phyloP scores from a whole-genome alignment of 2,329 filamentous ascomycete species.

The Balansia obtecta region DNA sequence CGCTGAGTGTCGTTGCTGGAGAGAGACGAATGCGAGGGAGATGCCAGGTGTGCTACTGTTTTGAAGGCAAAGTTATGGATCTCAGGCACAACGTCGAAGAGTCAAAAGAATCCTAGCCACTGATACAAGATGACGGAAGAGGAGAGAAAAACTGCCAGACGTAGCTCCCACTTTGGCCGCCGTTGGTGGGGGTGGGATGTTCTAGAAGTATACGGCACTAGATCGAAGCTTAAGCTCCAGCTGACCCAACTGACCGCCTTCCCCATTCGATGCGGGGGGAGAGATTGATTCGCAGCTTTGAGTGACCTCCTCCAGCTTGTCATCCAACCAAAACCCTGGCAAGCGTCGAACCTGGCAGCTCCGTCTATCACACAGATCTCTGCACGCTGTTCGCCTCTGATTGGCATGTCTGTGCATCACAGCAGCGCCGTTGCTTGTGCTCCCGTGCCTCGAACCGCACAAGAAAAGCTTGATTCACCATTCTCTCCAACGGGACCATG shows the following conservation, averaged over 20 bases:
- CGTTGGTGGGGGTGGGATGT: conserved; percentile 25
- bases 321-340: neutral
- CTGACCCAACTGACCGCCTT: conserved; percentile 23
- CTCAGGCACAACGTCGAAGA: neutral
- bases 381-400: neutral
- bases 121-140: neutral
- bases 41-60: neutral
- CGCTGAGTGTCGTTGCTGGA: neutral
- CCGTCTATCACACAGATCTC: neutral
- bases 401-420: neutral
- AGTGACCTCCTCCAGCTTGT: neutral
- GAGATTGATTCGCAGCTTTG: neutral
- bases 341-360: neutral
- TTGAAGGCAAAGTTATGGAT: neutral
- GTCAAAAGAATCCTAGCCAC: neutral
- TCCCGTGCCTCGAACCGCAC: neutral
- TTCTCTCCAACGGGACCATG: conserved; percentile 26
- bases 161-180: neutral
- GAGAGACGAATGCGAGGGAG: neutral
- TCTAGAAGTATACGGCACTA: conserved; percentile 22
- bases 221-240: neutral
- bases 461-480: neutral
- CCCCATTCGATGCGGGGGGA: conserved; percentile 20
- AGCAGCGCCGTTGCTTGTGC: neutral
- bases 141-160: neutral